Percentiles rank a stretch among this genome's conserved stretches.
These are phyloP conservation scores for Ophiostoma ips DNA, from an alignment of 2,329 filamentous ascomycete genomes.

Conservation along the genomic window DNA sequence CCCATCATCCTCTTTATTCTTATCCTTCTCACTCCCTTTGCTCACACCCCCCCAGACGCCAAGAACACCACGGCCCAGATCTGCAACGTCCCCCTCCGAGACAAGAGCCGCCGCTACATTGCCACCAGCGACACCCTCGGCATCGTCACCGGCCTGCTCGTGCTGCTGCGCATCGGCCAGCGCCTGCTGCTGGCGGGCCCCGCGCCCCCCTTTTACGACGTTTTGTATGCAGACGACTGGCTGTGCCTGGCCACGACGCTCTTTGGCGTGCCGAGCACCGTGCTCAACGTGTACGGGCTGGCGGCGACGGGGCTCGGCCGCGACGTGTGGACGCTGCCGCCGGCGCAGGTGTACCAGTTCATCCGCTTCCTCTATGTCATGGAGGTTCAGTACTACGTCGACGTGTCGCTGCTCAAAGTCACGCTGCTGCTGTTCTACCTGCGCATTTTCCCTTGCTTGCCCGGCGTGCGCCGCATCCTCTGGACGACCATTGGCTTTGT, in stretches of 20 bases:
- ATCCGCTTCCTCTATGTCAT: constrained; percentile 29
- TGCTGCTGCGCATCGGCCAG: constrained; percentile 25
- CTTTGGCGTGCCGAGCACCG: constrained; percentile 17
- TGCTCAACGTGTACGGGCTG: constrained; percentile 21
- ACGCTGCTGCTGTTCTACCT: constrained; percentile 41
- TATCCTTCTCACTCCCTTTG: too few relatives aligned
- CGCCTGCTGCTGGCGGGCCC: constrained; percentile 20
- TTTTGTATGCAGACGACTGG: constrained; percentile 22
- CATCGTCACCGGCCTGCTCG: constrained; percentile 22
- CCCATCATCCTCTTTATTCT: not conserved
- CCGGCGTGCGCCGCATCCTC: constrained; percentile 25
- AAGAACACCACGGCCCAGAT: constrained; percentile 17
- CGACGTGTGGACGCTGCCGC: constrained; percentile 36
- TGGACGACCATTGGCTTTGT: constrained; percentile 28
- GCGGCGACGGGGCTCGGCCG: constrained; percentile 30
- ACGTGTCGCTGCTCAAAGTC: constrained; percentile 33
- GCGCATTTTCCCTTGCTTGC: constrained; percentile 36
- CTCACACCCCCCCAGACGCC: constrained; percentile 7
- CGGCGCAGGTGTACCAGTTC: constrained; percentile 29
- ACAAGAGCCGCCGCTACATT: constrained; percentile 21
- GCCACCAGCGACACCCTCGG: constrained; percentile 20
- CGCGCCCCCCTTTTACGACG: constrained; percentile 16
- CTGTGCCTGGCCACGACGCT: constrained; percentile 19
- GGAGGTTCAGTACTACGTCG: constrained; percentile 30
- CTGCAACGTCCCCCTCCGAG: constrained; percentile 16